These are phyloP conservation scores for Ophiostoma angusticollis DNA, from an alignment of 2,329 filamentous ascomycete genomes.

Conservation along the genomic window DNA sequence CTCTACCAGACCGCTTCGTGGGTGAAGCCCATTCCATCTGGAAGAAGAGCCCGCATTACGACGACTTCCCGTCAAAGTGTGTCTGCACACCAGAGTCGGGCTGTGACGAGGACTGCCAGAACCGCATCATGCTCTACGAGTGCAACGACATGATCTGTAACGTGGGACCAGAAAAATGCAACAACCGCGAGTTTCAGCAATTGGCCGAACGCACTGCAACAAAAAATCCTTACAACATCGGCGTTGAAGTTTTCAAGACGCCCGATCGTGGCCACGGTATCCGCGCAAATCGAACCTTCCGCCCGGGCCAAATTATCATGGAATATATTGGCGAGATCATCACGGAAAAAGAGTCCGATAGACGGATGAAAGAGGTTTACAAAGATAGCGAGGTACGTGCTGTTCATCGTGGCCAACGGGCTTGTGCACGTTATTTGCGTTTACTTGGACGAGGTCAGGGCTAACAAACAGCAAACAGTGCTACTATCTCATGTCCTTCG, in stretches of 20 bases:
- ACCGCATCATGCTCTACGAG: constrained; percentile 94
- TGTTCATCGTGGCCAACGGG: too few species aligned
- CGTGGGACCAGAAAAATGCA: constrained; percentile 58
- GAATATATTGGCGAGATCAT: constrained; percentile 98
- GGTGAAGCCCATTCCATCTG: constrained; percentile 69
- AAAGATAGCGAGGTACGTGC: constrained; percentile 80
- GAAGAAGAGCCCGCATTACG: constrained; percentile 64
- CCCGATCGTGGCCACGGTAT: constrained; percentile 80
- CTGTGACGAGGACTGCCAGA: constrained; percentile 83
- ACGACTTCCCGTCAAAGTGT: constrained; percentile 64
- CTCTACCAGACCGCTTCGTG: constrained; percentile 69
- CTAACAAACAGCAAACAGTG: constrained; percentile 42
- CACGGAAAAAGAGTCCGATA: constrained; percentile 83
- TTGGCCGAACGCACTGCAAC: constrained; percentile 51
- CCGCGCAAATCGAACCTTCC: constrained; percentile 76
- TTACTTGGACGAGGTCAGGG: not conserved
- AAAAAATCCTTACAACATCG: constrained; percentile 72
- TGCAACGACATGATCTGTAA: constrained; percentile 86
- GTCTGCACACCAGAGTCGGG: constrained; percentile 66
- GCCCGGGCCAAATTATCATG: constrained; percentile 88
- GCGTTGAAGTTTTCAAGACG: constrained; percentile 91
- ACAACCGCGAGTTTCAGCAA: constrained; percentile 77
- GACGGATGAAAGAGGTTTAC: constrained; percentile 85
- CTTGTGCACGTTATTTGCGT: too few species aligned
- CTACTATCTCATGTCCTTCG: constrained; percentile 97